Evolutionary conservation across 176 grass and related monocot species (phyloP).

Genomic region (Cocos nucifera): DNA sequence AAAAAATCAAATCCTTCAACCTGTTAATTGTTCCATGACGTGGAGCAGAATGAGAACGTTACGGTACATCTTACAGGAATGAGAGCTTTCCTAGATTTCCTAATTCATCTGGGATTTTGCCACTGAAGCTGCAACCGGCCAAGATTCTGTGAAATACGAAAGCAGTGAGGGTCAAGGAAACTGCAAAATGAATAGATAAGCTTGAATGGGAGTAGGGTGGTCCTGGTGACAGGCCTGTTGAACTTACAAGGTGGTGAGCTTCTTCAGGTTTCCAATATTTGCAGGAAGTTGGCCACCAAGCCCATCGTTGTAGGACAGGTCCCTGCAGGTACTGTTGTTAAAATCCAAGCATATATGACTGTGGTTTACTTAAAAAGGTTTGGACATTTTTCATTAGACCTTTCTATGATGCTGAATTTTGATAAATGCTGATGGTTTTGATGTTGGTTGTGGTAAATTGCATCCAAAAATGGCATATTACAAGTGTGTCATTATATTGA

Average conservation of each 20-base stretch:
- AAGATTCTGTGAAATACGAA: slow-evolving; percentile 31
- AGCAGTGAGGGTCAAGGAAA: slow-evolving; percentile 9
- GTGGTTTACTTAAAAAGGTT: too few relatives aligned
- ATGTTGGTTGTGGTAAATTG: too few relatives aligned
- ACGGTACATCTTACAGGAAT: slow-evolving; percentile 42
- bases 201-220: background rate
- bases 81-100: slow-evolving; percentile 41
- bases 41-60: background rate
- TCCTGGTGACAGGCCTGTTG: background rate
- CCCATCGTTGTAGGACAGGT: slow-evolving; percentile 48
- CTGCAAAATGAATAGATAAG: slow-evolving; percentile 1
- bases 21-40: too few relatives aligned
- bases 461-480: too few relatives aligned
- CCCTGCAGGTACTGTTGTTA: slow-evolving; percentile 39
- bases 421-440: too few relatives aligned
- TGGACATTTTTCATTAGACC: too few relatives aligned
- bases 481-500: background rate
- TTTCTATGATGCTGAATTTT: too few relatives aligned
- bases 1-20: background rate
- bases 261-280: slow-evolving; percentile 43
- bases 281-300: slow-evolving; percentile 39
- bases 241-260: slow-evolving; percentile 51
- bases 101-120: slow-evolving; percentile 52
- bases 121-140: slow-evolving; percentile 48
- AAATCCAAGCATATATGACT: background rate